phyloP scores from a whole-genome alignment of 257 asterid genomes.

The Phtheirospermum japonicum region DNA sequence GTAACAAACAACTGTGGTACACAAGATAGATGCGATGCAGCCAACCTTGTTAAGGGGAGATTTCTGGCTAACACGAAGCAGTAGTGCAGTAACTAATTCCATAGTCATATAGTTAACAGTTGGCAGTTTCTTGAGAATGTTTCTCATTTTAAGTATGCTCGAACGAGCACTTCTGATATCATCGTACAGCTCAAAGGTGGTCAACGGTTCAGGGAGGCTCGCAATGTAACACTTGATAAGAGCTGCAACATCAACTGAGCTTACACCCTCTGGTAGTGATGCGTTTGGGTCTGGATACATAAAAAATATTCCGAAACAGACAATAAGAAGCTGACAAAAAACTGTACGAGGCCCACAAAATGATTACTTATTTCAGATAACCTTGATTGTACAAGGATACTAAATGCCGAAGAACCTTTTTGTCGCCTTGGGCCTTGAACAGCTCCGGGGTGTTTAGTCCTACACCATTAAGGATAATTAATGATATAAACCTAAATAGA shows the following conservation, averaged over 20 bases:
- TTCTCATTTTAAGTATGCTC: slow-evolving; percentile 60
- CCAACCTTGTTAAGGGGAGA: slow-evolving; percentile 77
- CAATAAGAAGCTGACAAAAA: slow-evolving; percentile 15
- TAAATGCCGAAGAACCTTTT: slow-evolving; percentile 60
- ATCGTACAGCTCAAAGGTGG: slow-evolving; percentile 66
- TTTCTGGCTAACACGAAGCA: slow-evolving; percentile 78
- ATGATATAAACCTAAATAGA: slow-evolving; percentile 5
- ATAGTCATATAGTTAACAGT: slow-evolving; percentile 88
- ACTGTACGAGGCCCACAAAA: slow-evolving; percentile 14
- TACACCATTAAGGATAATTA: slow-evolving; percentile 28
- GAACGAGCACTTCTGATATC: slow-evolving; percentile 74
- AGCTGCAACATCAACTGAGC: slow-evolving; percentile 73
- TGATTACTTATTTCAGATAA: slow-evolving; percentile 26
- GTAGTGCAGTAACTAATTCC: slow-evolving; percentile 78
- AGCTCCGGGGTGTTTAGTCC: slow-evolving; percentile 71
- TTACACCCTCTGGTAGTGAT: slow-evolving; percentile 64
- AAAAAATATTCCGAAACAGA: slow-evolving; percentile 3
- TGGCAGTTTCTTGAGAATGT: slow-evolving; percentile 71
- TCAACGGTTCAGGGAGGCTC: slow-evolving; percentile 86
- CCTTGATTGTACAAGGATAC: slow-evolving; percentile 83
- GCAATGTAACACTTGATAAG: slow-evolving; percentile 81
- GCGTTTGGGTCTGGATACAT: slow-evolving; percentile 59
- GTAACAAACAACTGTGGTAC: background rate
- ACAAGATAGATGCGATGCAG: slow-evolving; percentile 20
- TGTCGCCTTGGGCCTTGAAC: slow-evolving; percentile 84